Percentiles rank a stretch among this genome's conserved stretches.
These are phyloP conservation scores for Hyparrhenia diplandra DNA, from an alignment of 176 grass and related monocot species.

Conservation along the genomic window DNA sequence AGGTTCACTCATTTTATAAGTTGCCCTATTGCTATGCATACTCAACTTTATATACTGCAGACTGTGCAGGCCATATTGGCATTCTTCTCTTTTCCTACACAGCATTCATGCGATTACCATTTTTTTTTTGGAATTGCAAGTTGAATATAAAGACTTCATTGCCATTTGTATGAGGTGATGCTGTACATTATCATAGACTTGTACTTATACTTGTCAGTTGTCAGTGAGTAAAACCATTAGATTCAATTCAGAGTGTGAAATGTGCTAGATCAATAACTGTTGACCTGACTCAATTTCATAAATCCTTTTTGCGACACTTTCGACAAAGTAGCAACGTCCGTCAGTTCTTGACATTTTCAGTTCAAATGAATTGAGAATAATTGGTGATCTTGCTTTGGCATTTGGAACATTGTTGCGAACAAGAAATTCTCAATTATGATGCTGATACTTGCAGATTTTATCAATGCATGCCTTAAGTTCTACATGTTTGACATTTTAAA, in stretches of 20 bases:
- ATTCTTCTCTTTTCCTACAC: constrained; percentile 8
- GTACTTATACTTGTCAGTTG: not conserved
- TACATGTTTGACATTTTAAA: not conserved
- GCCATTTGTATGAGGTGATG: not conserved
- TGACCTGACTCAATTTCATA: not conserved
- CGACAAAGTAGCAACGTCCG: not conserved
- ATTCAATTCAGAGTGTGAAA: not conserved
- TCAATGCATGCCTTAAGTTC: not conserved
- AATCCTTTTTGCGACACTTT: not conserved
- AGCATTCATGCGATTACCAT: not conserved
- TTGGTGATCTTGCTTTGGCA: constrained; percentile 14
- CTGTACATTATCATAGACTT: not conserved
- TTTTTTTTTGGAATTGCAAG: not conserved
- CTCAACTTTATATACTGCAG: not conserved
- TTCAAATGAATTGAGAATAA: constrained; percentile 9
- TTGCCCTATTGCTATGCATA: constrained; percentile 9
- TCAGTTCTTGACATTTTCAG: not conserved
- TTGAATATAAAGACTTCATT: not conserved
- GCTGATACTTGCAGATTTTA: not conserved
- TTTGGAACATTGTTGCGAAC: not conserved
- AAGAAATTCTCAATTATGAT: not conserved
- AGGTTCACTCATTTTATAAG: not conserved
- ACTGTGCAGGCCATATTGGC: not conserved
- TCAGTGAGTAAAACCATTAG: not conserved
- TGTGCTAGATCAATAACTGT: not conserved